Percentiles rank a stretch among this genome's conserved stretches.
Evolutionary conservation across 305 asterid genomes (phyloP).

Genomic region (Petunia hybrid): DNA sequence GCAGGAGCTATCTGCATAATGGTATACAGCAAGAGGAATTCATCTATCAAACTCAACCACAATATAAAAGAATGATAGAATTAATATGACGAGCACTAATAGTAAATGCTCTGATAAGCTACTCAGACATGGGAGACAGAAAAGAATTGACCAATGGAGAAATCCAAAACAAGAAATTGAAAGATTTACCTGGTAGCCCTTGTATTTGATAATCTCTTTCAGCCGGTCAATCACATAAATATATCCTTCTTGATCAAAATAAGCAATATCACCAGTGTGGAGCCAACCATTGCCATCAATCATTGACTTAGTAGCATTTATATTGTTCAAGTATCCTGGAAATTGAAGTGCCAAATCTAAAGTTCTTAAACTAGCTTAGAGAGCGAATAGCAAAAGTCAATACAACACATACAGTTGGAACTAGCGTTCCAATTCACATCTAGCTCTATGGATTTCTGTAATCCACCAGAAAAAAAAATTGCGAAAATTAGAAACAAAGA

Average conservation of each 20-base stretch:
- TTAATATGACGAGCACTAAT: background rate
- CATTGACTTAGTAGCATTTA: constrained; percentile 60
- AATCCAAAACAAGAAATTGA: constrained; percentile 21
- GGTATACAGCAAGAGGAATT: background rate
- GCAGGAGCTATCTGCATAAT: constrained; percentile 79
- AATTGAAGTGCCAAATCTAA: constrained; percentile 27
- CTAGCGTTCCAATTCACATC: background rate
- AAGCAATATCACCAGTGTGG: constrained; percentile 77
- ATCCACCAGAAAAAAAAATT: too few relatives aligned
- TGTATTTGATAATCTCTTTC: constrained; percentile 83
- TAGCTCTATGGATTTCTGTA: too few relatives aligned
- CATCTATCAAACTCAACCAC: background rate
- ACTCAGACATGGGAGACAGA: background rate
- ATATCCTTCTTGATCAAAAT: constrained; percentile 76
- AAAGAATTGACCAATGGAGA: background rate
- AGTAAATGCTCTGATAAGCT: background rate
- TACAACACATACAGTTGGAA: background rate
- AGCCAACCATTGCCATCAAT: constrained; percentile 78
- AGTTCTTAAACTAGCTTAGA: background rate
- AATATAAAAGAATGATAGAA: background rate
- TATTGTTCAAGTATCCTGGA: constrained; percentile 71
- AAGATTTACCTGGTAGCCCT: constrained; percentile 79
- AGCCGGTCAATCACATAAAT: constrained; percentile 70
- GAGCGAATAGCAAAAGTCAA: background rate
- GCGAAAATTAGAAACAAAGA: too few relatives aligned